Evolutionary conservation across 495 filamentous ascomycete species (phyloP), one percentile per base, ranked within the genome.

Genomic region (Xylaria acuta): DNA sequence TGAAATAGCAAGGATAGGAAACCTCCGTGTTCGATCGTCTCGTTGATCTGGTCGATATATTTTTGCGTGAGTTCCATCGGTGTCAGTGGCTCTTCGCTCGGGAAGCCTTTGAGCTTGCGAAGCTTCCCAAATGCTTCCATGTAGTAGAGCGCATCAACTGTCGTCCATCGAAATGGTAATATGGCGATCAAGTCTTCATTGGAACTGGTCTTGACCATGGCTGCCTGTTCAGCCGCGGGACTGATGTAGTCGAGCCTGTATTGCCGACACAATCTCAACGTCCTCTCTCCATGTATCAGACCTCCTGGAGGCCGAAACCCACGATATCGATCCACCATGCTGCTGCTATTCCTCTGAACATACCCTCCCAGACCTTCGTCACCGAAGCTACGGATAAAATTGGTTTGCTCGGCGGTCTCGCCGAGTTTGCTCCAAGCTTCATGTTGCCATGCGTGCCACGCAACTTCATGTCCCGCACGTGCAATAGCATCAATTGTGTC

Each of bases 391-490:
- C 22, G n/a, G 51, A 9, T 12, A 30, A 54, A 54, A 30, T 54
- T 54, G 22, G 8, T 27, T 16, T 54, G n/a, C 25, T 54, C 51
- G 14, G 51, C 77, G 5, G 51, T 65, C 14, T n/a, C 68, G 2
- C 59, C 67, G 14, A 80, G 68, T 11, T 40, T 30, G 32, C 38
- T 60, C 79, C 79, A 81, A 2, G 72, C 62, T 40, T 82, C 80
- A 45, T 82, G 80, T 70, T 80, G 80, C 53, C 54, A 79, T 14
- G 78, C 78, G n/a, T 82, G 80, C 80, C 78, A 82, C 1, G 78
- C 80, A 3, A 81, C 63, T 62, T 82, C 79, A 64, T 81, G 79
- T 0, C 79, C 79, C 3, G 41, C 65, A 3, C 22, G 51, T 7
- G 27, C 32, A 4, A 80, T 53, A 7, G 72, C 64, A 3, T 20